phyloP scores from a whole-genome alignment of 1,284 basidiomycete species.

The Rhizopogon parksii region DNA sequence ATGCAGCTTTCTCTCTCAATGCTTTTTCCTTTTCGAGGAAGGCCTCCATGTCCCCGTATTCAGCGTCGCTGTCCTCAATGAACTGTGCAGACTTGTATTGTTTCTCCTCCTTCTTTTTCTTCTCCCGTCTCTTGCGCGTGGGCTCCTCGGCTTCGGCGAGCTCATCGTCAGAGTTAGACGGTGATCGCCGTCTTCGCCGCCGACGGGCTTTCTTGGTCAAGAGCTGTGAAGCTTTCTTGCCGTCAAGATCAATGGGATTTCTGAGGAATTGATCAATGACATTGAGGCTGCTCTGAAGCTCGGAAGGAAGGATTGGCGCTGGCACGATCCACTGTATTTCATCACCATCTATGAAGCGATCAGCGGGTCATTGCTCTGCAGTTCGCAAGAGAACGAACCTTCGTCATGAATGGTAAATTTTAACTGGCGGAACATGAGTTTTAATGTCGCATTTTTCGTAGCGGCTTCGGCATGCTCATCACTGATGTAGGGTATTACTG shows the following conservation, averaged over 20 bases:
- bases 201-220: constrained; percentile 56
- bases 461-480: constrained; percentile 73
- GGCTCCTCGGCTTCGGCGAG: constrained; percentile 39
- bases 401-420: constrained; percentile 57
- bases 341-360: constrained; percentile 43
- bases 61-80: constrained; percentile 84
- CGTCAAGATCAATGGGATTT: constrained; percentile 68
- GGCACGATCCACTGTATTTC: constrained; percentile 80
- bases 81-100: constrained; percentile 84
- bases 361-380: constrained; percentile 9
- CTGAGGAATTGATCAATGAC: constrained; percentile 74
- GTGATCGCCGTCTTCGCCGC: constrained; percentile 41
- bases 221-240: constrained; percentile 62
- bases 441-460: constrained; percentile 70
- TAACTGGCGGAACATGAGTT: constrained; percentile 72
- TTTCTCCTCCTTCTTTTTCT: constrained; percentile 65
- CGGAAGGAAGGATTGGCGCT: constrained; percentile 51
- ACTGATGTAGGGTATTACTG: constrained; percentile 69
- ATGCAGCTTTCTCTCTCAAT: constrained; percentile 43
- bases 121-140: constrained; percentile 39
- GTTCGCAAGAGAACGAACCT: constrained; percentile 34
- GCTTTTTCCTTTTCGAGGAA: constrained; percentile 75
- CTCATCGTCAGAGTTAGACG: constrained; percentile 40
- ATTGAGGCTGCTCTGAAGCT: constrained; percentile 56
- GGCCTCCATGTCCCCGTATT: constrained; percentile 64